Base-by-base conservation (phyloP, 2,329 filamentous ascomycete species). In the Clarireedia homoeocarpa region DNA sequence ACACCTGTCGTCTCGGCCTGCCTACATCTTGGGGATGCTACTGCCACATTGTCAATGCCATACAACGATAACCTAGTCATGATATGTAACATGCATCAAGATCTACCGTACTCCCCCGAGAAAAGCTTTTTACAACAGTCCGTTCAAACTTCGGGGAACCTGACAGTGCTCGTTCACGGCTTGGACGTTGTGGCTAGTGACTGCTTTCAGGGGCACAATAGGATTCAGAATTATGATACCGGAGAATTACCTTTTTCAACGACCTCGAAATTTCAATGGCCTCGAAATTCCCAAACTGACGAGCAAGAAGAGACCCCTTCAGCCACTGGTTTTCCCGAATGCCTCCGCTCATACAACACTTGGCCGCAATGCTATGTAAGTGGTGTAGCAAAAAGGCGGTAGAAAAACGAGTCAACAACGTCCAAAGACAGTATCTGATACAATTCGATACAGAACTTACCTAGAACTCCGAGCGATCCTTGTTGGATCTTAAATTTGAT, bases 401-500 rank as follows among this genome's bases (percentile, higher is more conserved):
- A 17, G 17, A 24, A 14, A 42, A 2, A 36, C 34, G 27, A 23
- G 30, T 34, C 30, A 34, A 34, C 30, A 44, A 47, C n/a, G 5
- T 14, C 15, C 38, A 23, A 24, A 42, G 34, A 6, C 5, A 39
- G 14, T 20, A 12, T 50, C 40, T 51, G 53, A n/a, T 48, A 51
- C 26, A 51, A 36, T n/a, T 42, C 26, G 20, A 51, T 34, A 30
- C 47, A 42, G 26, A n/a, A 50, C 34, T 26, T 27, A 51, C 9
- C 34, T 44, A 54, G 12, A 20, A 20, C 15, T 46, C 39, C 44
- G 30, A n/a, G 26, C 34, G 42, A 48, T 26, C 48, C 53, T 50
- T 50, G 53, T 26, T 27, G 40, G 46, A 55, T 34, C 53, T 55
- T 55, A 44, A 46, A 55, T 50, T 55, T 51, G 46, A 55, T 55